A percentile compares a stretch with the other conserved stretches of the same genome.
Conservation (phyloP, 805 yeast genomes). For the Zygosaccharomyces bailii region DNA sequence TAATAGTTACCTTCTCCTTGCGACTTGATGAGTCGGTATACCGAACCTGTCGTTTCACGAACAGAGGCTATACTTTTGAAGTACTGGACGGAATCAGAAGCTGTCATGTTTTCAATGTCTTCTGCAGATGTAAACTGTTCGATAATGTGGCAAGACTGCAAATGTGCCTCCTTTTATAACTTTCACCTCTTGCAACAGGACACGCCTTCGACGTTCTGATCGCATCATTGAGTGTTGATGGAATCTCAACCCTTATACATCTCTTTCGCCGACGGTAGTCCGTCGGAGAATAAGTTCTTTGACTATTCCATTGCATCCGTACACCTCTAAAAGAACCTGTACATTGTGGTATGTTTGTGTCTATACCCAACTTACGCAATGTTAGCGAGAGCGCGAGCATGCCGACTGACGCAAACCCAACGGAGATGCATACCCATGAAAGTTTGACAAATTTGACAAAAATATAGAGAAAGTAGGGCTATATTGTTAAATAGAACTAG, state of each 20-base stretch:
- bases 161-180: neutral
- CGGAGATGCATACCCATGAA: neutral
- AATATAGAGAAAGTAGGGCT: neutral
- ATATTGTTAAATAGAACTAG: neutral
- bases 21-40: slow-evolving; percentile 38
- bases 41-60: slow-evolving; percentile 47
- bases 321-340: too few relatives aligned
- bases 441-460: slow-evolving; percentile 1
- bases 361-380: too few relatives aligned
- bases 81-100: slow-evolving; percentile 24
- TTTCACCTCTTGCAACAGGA: too few relatives aligned
- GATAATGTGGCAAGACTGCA: neutral
- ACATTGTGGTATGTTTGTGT: too few relatives aligned
- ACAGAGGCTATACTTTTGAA: slow-evolving; percentile 53
- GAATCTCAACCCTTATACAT: neutral
- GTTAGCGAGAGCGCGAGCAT: neutral
- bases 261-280: slow-evolving; percentile 1
- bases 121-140: too few relatives aligned
- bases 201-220: too few relatives aligned
- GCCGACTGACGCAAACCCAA: neutral
- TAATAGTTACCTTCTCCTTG: slow-evolving; percentile 31
- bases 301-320: neutral
- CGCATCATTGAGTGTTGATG: neutral
- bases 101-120: slow-evolving; percentile 8
- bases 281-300: neutral